These are phyloP conservation scores for Globisporangium spinosum DNA, from an alignment of 352 stramenopile species.

Conservation along the genomic window DNA sequence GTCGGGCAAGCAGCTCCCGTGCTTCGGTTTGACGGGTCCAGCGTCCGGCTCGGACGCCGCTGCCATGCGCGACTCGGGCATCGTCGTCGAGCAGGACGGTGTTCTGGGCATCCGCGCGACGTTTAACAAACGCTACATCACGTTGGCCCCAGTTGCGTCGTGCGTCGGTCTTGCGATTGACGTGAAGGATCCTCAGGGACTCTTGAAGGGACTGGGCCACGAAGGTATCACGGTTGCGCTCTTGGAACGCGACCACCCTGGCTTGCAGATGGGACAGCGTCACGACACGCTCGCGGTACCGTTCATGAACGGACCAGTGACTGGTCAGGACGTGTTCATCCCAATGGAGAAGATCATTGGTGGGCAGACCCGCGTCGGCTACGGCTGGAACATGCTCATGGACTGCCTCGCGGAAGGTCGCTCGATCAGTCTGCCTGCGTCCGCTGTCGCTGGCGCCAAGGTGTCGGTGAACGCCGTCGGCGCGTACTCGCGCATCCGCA, in stretches of 20 bases:
- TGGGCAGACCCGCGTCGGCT: conserved; percentile 94
- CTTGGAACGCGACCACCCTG: conserved; percentile 93
- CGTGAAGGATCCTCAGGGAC: conserved; percentile 92
- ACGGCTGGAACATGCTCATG: conserved; percentile 99
- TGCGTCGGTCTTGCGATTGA: conserved; percentile 97
- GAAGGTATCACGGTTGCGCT: conserved; percentile 96
- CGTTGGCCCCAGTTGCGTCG: conserved; percentile 94
- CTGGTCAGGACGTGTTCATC: conserved; percentile 97
- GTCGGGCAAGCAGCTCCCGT: conserved; percentile 94
- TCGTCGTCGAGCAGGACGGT: conserved; percentile 93
- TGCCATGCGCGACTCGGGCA: conserved; percentile 91
- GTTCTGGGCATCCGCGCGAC: conserved; percentile 93
- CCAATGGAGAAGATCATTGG: conserved; percentile 97
- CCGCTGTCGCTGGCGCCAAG: conserved; percentile 90
- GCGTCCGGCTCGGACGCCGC: conserved; percentile 95
- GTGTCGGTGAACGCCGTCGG: conserved; percentile 91
- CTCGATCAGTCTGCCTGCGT: conserved; percentile 95
- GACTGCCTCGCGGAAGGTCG: conserved; percentile 97
- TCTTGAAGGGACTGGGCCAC: conserved; percentile 91
- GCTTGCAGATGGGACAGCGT: conserved; percentile 93
- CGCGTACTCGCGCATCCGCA: conserved; percentile 94
- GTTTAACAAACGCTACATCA: conserved; percentile 99
- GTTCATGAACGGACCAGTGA: conserved; percentile 98
- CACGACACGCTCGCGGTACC: conserved; percentile 94
- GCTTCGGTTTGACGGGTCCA: conserved; percentile 95